Evolutionary conservation across 1,284 basidiomycete species (phyloP), one percentile per base, ranked within the genome.

Genomic region (Jaminaea rosea): DNA sequence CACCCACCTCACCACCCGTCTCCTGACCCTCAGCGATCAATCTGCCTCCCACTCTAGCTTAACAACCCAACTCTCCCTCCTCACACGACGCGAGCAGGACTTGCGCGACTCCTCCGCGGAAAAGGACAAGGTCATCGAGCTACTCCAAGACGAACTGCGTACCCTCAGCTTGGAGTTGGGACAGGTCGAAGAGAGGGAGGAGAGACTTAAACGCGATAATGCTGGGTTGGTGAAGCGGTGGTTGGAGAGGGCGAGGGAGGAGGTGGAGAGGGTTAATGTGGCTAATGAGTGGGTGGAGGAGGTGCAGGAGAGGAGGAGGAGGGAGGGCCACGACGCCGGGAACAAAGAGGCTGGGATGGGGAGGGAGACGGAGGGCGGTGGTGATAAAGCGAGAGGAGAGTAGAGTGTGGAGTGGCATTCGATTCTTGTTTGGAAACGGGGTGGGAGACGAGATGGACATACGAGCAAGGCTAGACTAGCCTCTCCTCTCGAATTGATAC

Each of bases 241-340:
- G 67, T 50, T 71, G 19, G 65, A 67, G 44, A 41, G 55, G 62
- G 94, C 94, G 78, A 89, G 94, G 69, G 79, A 82, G 13, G 90
- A 92, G 68, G 93, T 86, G 4, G 89, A 92, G 74, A 84, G 84
- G 77, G 89, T 98, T 87, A 97, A 98, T 76, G 87, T 88, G 63
- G 66, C 42, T 31, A 51, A 51, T 32, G 24, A 29, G 29, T 50
- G 26, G 10, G 29, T 50, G 15, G 41, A 50, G 26, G 49, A 50
- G 32, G 37, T 50, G 23, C 26, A 48, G 21, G 28, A 44, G 28
- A 31, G 49, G 23, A 26, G 44, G 17, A 8, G 34, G 21, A 21
- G 19, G 28, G 17, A 34, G 27, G 52, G 15, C 42, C 24, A 26
- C 26, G 34, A 29, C 15, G 52, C 19, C 15, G 26, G 23, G 41